Conservation (phyloP, 2,329 filamentous ascomycete genomes). For the Colletotrichum costaricense region DNA sequence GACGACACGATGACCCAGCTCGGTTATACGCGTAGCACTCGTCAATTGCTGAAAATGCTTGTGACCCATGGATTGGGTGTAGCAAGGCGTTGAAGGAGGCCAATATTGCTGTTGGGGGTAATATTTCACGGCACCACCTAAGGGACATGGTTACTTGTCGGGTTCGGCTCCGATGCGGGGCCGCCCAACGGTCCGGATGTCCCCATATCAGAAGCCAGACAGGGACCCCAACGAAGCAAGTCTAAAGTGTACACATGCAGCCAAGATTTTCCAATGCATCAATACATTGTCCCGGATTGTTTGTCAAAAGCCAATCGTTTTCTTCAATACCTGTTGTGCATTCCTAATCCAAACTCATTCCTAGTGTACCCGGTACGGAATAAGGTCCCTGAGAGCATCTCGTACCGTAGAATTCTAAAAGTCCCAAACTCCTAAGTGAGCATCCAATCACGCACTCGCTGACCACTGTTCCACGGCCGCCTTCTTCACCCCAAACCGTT, state of each 20-base stretch:
- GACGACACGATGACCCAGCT: background rate
- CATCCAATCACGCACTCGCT: background rate
- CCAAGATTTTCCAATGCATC: background rate
- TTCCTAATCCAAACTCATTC: background rate
- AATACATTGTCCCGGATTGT: background rate
- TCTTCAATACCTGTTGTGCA: background rate
- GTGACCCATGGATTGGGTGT: background rate
- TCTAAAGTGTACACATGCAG: background rate
- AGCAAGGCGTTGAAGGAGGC: background rate
- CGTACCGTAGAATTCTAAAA: too few species aligned
- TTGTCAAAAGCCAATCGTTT: background rate
- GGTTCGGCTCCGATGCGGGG: background rate
- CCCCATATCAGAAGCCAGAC: background rate
- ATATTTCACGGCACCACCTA: background rate
- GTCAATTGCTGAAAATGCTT: background rate
- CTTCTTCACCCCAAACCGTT: slow-evolving; percentile 32
- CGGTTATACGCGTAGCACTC: too few species aligned
- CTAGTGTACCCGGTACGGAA: background rate
- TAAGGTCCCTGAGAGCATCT: too few species aligned
- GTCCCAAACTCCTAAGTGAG: too few species aligned
- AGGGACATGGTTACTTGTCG: background rate
- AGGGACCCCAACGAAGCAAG: background rate
- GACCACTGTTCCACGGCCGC: slow-evolving; percentile 4
- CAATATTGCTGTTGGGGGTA: background rate
- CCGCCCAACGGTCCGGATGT: background rate